Percentiles rank a stretch among this genome's conserved stretches.
Evolutionary conservation across 75 land plant species (phyloP).

Genomic region (Pinus albicaulis): DNA sequence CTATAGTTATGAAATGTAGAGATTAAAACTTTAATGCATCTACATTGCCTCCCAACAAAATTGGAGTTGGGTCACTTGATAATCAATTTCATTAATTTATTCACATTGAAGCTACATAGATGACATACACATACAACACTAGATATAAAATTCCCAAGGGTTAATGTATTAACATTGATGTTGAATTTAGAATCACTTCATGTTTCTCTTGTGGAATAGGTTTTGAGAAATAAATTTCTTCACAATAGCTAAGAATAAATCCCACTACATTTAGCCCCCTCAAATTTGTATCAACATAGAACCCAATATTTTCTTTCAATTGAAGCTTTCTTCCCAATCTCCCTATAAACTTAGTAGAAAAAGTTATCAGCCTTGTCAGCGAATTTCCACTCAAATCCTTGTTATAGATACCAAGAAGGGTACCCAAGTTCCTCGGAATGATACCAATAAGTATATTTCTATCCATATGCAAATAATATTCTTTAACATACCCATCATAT

Average conservation of each 20-base stretch:
- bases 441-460: slow-evolving; percentile 50
- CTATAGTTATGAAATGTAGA: too few relatives aligned
- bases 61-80: too few relatives aligned
- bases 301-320: slow-evolving; percentile 33
- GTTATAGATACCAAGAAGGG: background rate
- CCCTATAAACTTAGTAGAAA: slow-evolving; percentile 24
- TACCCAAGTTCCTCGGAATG: slow-evolving; percentile 16
- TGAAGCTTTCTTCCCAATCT: slow-evolving; percentile 39
- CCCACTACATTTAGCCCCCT: background rate
- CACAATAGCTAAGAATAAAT: background rate
- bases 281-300: slow-evolving; percentile 15
- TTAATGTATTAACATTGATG: too few relatives aligned
- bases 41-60: too few relatives aligned
- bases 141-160: too few relatives aligned
- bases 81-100: too few relatives aligned
- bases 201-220: too few relatives aligned
- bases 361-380: slow-evolving; percentile 59
- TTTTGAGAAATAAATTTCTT: background rate
- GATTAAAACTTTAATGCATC: too few relatives aligned
- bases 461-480: slow-evolving; percentile 39
- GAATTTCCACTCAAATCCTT: slow-evolving; percentile 33
- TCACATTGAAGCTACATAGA: too few relatives aligned
- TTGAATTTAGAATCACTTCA: too few relatives aligned
- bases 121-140: too few relatives aligned
- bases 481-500: slow-evolving; percentile 26